Evolutionary conservation across 352 stramenopile genomes (phyloP).

Genomic region (Phytophthora ohioensis): DNA sequence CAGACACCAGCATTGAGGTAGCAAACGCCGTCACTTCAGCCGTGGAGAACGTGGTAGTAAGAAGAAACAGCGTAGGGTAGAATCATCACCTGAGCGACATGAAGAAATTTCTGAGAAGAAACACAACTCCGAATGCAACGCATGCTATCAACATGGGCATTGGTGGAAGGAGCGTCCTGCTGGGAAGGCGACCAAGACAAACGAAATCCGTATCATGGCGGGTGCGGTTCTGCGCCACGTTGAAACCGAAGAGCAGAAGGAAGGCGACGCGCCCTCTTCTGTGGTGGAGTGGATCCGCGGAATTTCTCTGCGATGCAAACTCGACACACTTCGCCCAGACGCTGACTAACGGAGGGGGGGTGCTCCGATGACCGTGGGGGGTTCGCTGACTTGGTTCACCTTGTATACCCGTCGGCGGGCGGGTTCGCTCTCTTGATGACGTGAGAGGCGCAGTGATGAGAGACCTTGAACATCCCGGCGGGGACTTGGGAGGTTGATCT

Average conservation of each 20-base stretch:
- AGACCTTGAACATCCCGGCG: too few relatives aligned
- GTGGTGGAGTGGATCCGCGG: too few relatives aligned
- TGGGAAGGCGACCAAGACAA: background rate
- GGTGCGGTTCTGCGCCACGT: background rate
- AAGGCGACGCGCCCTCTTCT: background rate
- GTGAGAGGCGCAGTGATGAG: too few relatives aligned
- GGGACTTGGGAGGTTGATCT: too few relatives aligned
- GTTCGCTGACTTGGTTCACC: too few relatives aligned
- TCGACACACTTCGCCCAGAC: too few relatives aligned
- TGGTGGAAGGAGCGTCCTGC: conserved; percentile 13
- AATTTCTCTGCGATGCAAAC: too few relatives aligned
- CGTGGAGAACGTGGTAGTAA: background rate
- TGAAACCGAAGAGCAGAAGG: background rate
- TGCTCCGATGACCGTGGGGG: too few relatives aligned
- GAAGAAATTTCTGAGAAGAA: conserved; percentile 4
- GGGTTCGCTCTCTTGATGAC: too few relatives aligned
- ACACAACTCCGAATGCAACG: background rate
- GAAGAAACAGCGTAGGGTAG: background rate
- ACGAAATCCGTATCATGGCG: conserved; percentile 4
- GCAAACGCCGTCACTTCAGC: too few relatives aligned
- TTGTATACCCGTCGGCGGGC: too few relatives aligned
- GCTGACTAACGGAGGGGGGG: too few relatives aligned
- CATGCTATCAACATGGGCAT: conserved; percentile 7
- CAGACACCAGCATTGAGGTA: background rate
- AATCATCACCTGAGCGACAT: background rate